Evolutionary conservation across 164 flowering plant species (phyloP), one percentile per base, ranked within the genome.

Genomic region (Stephania cephalantha): DNA sequence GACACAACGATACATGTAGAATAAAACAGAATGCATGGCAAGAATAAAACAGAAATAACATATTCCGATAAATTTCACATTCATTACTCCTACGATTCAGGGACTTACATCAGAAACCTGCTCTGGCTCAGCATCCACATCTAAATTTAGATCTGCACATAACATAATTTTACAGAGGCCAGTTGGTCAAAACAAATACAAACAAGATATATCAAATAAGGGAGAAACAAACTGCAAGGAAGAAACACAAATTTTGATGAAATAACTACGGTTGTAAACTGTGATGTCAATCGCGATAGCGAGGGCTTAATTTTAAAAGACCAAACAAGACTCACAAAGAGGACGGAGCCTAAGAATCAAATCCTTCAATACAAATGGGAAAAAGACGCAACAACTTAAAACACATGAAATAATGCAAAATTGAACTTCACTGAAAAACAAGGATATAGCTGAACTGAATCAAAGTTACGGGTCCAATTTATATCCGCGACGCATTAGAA

Each of bases 101-200:
- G 76, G 64, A 42, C 86, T 86, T 74, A 86, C 88, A 77, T 74
- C 69, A 68, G 71, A 70, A 45, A 55, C 61, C 31, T 25, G 22
- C 30, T 78, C 11, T 17, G 31, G 58, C 29, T 69, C 78, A 9
- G 70, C 82, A 53, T 52, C 30, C 52, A 46, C 15, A 45, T 79
- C 77, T n/a, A 75, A 65, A 15, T 79, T 70, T 55, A 20, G 50
- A 46, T 78, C 88, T 68, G 75, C 6, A 31, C 75, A 68, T 71
- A 48, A 58, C 20, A 69, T 63, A 73, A 67, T 71, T 74, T n/a
- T 29, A 70, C 3, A 76, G 73, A 5, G 72, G 61, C 46, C 17
- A 1, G 53, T 68, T 46, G 48, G 64, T 75, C 29, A 74, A 44
- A 66, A 46, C 42, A 35, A 42, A 11, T 9, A 18, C 2, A 18